Evolutionary conservation across 768 basidiomycete species (phyloP).

Genomic region (Collybiopsis confluens): DNA sequence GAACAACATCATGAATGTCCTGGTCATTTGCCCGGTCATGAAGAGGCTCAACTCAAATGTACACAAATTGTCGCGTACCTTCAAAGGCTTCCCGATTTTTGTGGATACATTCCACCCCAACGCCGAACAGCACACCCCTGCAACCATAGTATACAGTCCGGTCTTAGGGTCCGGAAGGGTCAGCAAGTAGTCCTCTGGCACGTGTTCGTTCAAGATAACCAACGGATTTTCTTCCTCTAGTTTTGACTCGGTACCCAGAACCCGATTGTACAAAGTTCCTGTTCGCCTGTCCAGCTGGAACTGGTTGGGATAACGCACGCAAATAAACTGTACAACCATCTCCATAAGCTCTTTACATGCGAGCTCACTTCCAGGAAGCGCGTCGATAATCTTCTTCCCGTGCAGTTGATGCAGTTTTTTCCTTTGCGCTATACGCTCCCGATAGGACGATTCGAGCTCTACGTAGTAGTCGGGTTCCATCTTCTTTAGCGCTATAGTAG

Average conservation of each 20-base stretch:
- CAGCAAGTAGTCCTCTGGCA: constrained; percentile 50
- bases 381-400: constrained; percentile 38
- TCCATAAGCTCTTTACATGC: constrained; percentile 52
- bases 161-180: constrained; percentile 36
- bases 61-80: no score
- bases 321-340: constrained; percentile 54
- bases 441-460: constrained; percentile 52
- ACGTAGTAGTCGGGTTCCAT: constrained; percentile 54
- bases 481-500: constrained; percentile 35
- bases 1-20: constrained; percentile 44
- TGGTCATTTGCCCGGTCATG: no score
- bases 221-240: constrained; percentile 29
- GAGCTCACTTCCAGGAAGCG: constrained; percentile 42
- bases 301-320: constrained; percentile 50
- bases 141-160: constrained; percentile 40
- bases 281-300: constrained; percentile 35
- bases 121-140: constrained; percentile 42
- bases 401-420: constrained; percentile 32
- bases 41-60: no score
- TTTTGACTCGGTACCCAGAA: constrained; percentile 30
- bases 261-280: constrained; percentile 37
- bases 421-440: constrained; percentile 37
- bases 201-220: constrained; percentile 41
- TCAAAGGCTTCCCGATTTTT: constrained; percentile 45
- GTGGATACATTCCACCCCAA: constrained; percentile 44